Conservation (phyloP, 345 rosid species). For the Passiflora organensis region DNA sequence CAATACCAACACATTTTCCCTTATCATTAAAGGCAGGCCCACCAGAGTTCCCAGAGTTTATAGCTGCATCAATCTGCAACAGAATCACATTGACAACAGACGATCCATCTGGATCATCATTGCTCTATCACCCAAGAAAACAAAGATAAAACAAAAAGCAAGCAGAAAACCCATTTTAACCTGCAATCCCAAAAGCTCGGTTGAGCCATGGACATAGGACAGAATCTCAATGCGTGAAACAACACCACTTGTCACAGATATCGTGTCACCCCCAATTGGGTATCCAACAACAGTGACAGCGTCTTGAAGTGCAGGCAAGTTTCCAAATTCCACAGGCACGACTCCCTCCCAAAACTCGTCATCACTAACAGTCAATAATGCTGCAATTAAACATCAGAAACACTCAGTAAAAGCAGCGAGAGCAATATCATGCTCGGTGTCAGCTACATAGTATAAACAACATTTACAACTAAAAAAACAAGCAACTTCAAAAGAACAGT, state of each 20-base stretch:
- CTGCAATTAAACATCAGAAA: slow-evolving; percentile 24
- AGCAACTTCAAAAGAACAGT: neutral
- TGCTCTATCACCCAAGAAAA: neutral
- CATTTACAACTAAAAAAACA: neutral
- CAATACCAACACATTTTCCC: slow-evolving; percentile 90
- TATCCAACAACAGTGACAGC: slow-evolving; percentile 98
- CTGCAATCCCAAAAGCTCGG: slow-evolving; percentile 93
- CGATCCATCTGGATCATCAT: no score
- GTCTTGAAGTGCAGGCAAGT: slow-evolving; percentile 89
- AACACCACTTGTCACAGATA: slow-evolving; percentile 95
- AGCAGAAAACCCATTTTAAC: slow-evolving; percentile 20
- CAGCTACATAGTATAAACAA: no score
- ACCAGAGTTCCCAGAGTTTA: slow-evolving; percentile 95
- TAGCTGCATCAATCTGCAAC: slow-evolving; percentile 90
- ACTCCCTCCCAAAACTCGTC: slow-evolving; percentile 96
- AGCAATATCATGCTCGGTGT: neutral
- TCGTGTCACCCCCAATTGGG: slow-evolving; percentile 93
- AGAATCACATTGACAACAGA: slow-evolving; percentile 1
- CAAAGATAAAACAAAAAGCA: slow-evolving; percentile 1
- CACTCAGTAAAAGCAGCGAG: neutral
- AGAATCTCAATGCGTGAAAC: slow-evolving; percentile 89
- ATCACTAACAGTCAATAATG: slow-evolving; percentile 63
- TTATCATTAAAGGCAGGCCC: slow-evolving; percentile 95
- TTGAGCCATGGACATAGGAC: slow-evolving; percentile 86
- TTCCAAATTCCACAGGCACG: slow-evolving; percentile 80